A percentile compares a stretch with the other conserved stretches of the same genome.
phyloP scores from a whole-genome alignment of 169 alveolate species.

The Cyclospora cayetanensis region DNA sequence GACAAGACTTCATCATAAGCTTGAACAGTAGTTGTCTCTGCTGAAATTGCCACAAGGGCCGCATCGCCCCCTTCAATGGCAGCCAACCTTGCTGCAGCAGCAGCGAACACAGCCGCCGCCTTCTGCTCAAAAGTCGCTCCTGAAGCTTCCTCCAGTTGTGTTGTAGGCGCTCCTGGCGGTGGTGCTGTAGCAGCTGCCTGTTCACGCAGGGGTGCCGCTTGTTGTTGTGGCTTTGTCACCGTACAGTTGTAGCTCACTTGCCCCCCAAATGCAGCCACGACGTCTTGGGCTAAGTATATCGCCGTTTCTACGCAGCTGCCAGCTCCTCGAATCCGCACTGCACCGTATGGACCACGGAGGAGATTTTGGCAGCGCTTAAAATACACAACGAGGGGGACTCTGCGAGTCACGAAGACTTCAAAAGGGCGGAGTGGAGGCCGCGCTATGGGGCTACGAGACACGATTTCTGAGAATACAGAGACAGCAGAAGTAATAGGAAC shows the following conservation, averaged over 20 bases:
- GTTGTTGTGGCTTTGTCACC: no score
- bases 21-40: neutral
- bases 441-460: constrained; percentile 14
- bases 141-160: no score
- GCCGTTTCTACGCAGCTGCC: constrained; percentile 70
- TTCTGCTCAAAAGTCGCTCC: neutral
- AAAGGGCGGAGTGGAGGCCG: constrained; percentile 65
- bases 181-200: neutral
- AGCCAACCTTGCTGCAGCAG: constrained; percentile 35
- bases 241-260: neutral
- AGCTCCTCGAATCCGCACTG: constrained; percentile 38
- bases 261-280: constrained; percentile 60
- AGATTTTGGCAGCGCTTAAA: constrained; percentile 55
- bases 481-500: no score
- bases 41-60: neutral
- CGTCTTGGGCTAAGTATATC: constrained; percentile 64
- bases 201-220: neutral
- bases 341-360: constrained; percentile 48
- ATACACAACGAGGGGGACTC: constrained; percentile 63
- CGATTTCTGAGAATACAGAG: constrained; percentile 19
- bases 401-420: constrained; percentile 62
- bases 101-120: constrained; percentile 25
- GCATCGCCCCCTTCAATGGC: neutral
- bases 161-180: no score
- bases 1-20: constrained; percentile 16